Evolutionary conservation across 2,329 filamentous ascomycete genomes (phyloP), one percentile per base, ranked within the genome.

Genomic region (Aspergillus novoparasiticus): DNA sequence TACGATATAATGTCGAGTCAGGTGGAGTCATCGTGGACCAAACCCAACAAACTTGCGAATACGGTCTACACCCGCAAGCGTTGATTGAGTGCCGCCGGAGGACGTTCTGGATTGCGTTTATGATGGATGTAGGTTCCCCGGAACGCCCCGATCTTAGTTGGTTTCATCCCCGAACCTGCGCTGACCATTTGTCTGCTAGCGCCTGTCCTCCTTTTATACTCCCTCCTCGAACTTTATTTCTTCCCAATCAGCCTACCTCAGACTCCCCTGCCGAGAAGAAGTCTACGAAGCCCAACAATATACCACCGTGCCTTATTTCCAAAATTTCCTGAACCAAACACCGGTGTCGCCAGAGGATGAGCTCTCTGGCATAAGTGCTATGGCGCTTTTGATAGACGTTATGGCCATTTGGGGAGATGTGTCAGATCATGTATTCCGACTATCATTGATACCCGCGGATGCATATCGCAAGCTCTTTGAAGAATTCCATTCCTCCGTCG

Each of bases 91-190:
- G 88, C 69, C 84, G 87, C 64, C 84, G 90, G 66, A 83, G 90
- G 61, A 92, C 89, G 0, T 89, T 92, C 71, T 93, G 90, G 90
- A 86, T 87, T 32, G 84, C 87, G 58, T 91, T 89, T 68, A 79
- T 92, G 68, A 84, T 91, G 74, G 90, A 93, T 76, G 83, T 85
- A 76, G 80, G 82, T 58, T 30, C 32, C 21, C 30, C 48, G 28
- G 19, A 34, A n/a, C 28, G 28, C 6, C 28, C 12, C 32, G 28
- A 26, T 36, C 30, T 46, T 28, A 4, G 46, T 69, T 67, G 71
- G 68, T 50, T 32, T 6, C 26, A 48, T 4, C 11, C n/a, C 69
- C 66, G 11, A 48, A n/a, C 34, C 58, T 50, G 53, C 12, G 43
- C 64, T 73, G 39, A 69, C 64, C n/a, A 30, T 26, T 19, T 46